phyloP scores from a whole-genome alignment of 108 stramenopile genomes.

The Pseudonitzschia pungens region DNA sequence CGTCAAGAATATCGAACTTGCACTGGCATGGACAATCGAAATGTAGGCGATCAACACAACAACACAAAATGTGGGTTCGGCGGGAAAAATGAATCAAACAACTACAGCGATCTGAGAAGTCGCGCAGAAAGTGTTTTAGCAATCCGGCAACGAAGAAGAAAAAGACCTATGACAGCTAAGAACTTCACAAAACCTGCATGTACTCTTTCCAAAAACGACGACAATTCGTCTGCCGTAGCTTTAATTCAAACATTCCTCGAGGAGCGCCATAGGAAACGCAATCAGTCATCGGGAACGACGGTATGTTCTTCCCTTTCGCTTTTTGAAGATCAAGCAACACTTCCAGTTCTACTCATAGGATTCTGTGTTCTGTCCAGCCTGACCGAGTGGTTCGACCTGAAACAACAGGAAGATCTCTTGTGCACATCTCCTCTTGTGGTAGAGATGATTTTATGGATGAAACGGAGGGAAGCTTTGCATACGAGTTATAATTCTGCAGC shows the following conservation, averaged over 20 bases:
- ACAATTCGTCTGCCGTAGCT: not conserved
- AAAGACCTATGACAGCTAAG: not conserved
- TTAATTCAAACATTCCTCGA: constrained; percentile 3
- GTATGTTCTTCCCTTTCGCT: not conserved
- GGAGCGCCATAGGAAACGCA: not conserved
- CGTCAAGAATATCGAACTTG: not conserved
- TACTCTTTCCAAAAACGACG: not conserved
- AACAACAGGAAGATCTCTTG: not conserved
- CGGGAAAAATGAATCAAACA: too few relatives aligned
- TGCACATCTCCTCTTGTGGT: not conserved
- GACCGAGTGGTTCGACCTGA: not conserved
- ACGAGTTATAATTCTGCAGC: not conserved
- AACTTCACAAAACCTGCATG: not conserved
- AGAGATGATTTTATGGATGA: constrained; percentile 9
- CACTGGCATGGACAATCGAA: not conserved
- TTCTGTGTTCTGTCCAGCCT: not conserved
- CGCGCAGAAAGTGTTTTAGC: not conserved
- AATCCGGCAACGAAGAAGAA: not conserved
- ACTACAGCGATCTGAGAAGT: too few relatives aligned
- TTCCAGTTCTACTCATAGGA: constrained; percentile 5
- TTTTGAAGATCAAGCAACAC: not conserved
- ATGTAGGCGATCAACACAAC: not conserved
- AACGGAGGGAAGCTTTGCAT: not conserved
- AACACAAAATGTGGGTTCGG: too few relatives aligned
- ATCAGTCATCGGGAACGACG: not conserved